Conservation (phyloP, 305 asterid species). For the Fraxinus floribunda region DNA sequence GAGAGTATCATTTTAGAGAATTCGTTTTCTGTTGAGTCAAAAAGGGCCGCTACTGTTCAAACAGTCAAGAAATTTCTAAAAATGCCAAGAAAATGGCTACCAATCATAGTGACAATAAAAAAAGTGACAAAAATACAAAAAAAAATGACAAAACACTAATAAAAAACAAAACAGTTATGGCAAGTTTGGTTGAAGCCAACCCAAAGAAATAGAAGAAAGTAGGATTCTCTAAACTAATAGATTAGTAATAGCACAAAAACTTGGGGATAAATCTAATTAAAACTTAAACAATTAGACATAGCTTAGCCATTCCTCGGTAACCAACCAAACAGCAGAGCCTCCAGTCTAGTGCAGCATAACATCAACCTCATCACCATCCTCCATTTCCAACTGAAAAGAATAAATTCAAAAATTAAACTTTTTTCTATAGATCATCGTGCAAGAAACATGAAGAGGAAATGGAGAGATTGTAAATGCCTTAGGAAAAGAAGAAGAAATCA, state of each 20-base stretch:
- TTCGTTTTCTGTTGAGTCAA: no score
- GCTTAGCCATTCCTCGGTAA: background rate
- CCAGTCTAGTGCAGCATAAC: constrained; percentile 45
- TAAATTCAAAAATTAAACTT: background rate
- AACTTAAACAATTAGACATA: background rate
- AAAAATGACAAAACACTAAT: no score
- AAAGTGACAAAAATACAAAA: no score
- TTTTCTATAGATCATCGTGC: background rate
- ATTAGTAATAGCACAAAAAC: background rate
- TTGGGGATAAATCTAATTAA: background rate
- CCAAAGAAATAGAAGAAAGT: background rate
- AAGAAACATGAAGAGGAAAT: background rate
- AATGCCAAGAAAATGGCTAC: no score
- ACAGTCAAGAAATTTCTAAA: no score
- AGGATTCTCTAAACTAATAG: background rate
- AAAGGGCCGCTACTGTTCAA: no score
- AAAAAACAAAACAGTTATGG: background rate
- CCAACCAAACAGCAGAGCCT: background rate
- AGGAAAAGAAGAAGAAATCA: background rate
- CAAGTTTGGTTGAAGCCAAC: background rate
- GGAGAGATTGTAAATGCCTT: background rate
- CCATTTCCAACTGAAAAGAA: constrained; percentile 31
- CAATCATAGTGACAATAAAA: no score
- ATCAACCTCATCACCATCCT: constrained; percentile 40
- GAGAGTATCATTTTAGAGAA: no score